Evolutionary conservation across 139 green algal species (phyloP).

Genomic region (Monoraphidium neglectum): DNA sequence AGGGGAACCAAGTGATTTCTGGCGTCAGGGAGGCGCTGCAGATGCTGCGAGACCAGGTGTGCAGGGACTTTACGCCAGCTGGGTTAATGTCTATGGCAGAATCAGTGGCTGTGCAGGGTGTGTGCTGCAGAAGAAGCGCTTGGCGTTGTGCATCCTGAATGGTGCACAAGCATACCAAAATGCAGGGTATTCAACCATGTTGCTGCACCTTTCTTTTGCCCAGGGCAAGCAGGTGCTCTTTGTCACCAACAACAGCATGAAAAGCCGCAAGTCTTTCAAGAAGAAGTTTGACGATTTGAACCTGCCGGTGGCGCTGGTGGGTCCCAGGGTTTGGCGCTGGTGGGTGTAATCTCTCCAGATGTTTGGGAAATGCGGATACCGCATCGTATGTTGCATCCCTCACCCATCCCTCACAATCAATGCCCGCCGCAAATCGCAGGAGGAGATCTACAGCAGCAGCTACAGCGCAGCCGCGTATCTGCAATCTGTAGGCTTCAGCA

Average conservation of each 20-base stretch:
- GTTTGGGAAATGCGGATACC: no score
- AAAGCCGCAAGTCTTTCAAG: slow-evolving; percentile 81
- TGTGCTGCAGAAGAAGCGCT: no score
- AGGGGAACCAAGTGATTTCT: slow-evolving; percentile 33
- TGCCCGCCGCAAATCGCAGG: slow-evolving; percentile 45
- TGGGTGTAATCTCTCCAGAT: neutral
- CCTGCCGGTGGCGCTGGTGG: slow-evolving; percentile 66
- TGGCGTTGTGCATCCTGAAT: no score
- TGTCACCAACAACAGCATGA: slow-evolving; percentile 99
- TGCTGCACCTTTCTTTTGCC: neutral
- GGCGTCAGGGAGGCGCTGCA: slow-evolving; percentile 37
- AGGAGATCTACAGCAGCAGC: slow-evolving; percentile 95
- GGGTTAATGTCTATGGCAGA: no score
- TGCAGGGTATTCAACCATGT: neutral
- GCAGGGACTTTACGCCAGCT: neutral
- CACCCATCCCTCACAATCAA: no score
- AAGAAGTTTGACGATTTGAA: slow-evolving; percentile 90
- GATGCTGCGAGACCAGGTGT: slow-evolving; percentile 27
- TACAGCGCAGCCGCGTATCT: slow-evolving; percentile 97
- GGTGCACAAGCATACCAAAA: no score
- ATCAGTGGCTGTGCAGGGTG: no score
- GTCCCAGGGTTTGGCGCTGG: neutral
- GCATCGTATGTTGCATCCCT: no score
- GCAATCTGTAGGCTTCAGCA: slow-evolving; percentile 86
- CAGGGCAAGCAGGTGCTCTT: slow-evolving; percentile 96